These are phyloP conservation scores for Dictyostelium firmibasis DNA, from an alignment of 78 protist genomes.

Conservation along the genomic window DNA sequence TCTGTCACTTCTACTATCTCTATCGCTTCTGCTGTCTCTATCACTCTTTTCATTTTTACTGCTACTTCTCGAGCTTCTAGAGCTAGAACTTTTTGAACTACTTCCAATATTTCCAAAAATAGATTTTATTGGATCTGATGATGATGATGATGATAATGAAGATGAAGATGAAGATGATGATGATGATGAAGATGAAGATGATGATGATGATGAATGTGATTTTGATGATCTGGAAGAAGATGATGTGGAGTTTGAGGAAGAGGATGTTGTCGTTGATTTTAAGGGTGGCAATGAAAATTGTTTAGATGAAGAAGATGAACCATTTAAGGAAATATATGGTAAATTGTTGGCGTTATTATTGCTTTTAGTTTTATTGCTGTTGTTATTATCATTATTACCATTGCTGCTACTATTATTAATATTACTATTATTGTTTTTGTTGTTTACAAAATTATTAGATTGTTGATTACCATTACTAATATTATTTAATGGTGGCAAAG, in stretches of 20 bases:
- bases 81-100: not conserved
- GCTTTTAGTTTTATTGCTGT: not conserved
- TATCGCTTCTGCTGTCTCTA: not conserved
- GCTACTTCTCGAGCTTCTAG: not conserved
- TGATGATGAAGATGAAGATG: not conserved
- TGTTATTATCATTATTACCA: not conserved
- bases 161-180: not conserved
- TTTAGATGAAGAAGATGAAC: not conserved
- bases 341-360: not conserved
- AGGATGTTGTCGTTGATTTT: not conserved
- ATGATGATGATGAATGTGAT: not conserved
- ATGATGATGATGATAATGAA: slow-evolving; percentile 1
- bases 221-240: not conserved
- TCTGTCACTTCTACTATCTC: not conserved
- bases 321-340: not conserved
- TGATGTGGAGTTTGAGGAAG: not conserved
- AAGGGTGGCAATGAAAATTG: not conserved
- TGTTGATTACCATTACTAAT: not conserved
- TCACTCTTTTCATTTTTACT: not conserved
- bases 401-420: not conserved
- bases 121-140: slow-evolving; percentile 2
- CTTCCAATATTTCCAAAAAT: not conserved
- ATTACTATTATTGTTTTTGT: not conserved
- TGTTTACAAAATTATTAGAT: not conserved
- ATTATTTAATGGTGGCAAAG: not conserved